A percentile compares a stretch with the other conserved stretches of the same genome.
Conservation (phyloP, 225 moss, liverwort and hornwort species). For the Polytrichum formosum region DNA sequence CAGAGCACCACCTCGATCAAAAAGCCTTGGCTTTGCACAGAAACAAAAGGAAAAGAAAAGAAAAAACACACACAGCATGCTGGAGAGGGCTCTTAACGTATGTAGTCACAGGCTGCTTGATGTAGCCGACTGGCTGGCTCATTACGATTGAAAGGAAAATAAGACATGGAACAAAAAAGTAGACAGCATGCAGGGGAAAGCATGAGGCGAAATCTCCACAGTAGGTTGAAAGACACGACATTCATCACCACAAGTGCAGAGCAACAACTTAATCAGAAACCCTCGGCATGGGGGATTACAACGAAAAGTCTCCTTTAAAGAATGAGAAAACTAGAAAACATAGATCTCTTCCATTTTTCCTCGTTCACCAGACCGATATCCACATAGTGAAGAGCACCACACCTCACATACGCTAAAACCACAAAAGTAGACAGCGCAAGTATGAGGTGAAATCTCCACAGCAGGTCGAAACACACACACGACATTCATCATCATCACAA, state of each 20-base stretch:
- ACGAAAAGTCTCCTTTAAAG: too few relatives aligned
- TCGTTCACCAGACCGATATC: too few relatives aligned
- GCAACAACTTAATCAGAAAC: background rate
- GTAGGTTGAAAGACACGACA: background rate
- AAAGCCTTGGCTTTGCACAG: background rate
- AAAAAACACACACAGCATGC: background rate
- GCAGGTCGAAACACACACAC: background rate
- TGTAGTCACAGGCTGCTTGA: too few relatives aligned
- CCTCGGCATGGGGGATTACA: too few relatives aligned
- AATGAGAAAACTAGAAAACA: too few relatives aligned
- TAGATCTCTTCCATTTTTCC: too few relatives aligned
- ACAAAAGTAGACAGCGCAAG: too few relatives aligned
- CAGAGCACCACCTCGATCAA: background rate
- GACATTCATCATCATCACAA: background rate
- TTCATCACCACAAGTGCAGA: background rate
- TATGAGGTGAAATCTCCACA: background rate
- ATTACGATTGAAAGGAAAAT: too few relatives aligned
- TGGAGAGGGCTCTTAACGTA: background rate
- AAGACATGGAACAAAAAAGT: background rate
- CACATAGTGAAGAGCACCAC: too few relatives aligned
- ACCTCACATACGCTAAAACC: too few relatives aligned
- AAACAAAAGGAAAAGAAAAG: background rate
- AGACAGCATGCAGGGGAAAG: background rate
- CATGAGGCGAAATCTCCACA: background rate
- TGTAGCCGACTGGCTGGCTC: background rate